A percentile compares a stretch with the other conserved stretches of the same genome.
Evolutionary conservation across 164 flowering plant genomes (phyloP).

Genomic region (Tinospora cordifolia): DNA sequence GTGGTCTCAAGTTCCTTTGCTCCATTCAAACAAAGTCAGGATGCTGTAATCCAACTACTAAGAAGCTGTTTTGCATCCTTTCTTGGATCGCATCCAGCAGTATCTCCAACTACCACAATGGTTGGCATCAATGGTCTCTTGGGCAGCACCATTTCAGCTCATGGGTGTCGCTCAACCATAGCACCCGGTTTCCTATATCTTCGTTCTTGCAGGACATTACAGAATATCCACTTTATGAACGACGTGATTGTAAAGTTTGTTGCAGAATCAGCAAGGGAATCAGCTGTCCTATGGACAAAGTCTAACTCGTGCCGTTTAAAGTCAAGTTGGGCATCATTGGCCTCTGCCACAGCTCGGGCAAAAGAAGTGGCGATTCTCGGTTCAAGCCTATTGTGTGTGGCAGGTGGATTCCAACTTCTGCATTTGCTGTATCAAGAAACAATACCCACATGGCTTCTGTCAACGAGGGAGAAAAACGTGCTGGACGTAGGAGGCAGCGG

Average conservation of each 20-base stretch:
- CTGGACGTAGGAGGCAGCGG: constrained; percentile 21
- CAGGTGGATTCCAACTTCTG: constrained; percentile 64
- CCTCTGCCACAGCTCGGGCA: constrained; percentile 43
- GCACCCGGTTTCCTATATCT: constrained; percentile 83
- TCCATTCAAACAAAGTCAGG: constrained; percentile 55
- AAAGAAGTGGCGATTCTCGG: constrained; percentile 71
- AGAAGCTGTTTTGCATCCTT: constrained; percentile 66
- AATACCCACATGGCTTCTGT: constrained; percentile 75
- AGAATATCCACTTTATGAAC: constrained; percentile 38
- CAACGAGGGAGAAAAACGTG: constrained; percentile 27
- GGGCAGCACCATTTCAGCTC: constrained; percentile 44
- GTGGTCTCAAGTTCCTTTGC: constrained; percentile 56
- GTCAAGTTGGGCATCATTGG: constrained; percentile 52
- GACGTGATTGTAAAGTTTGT: constrained; percentile 56
- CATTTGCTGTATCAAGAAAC: constrained; percentile 54
- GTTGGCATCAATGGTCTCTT: constrained; percentile 52
- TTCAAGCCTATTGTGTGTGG: constrained; percentile 55
- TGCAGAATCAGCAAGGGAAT: constrained; percentile 37
- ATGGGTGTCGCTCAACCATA: constrained; percentile 31
- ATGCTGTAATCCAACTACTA: constrained; percentile 69
- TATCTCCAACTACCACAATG: constrained; percentile 21
- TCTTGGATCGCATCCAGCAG: constrained; percentile 36
- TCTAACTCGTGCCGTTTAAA: constrained; percentile 28
- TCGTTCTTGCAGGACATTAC: constrained; percentile 52
- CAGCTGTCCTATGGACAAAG: constrained; percentile 36